Evolutionary conservation across 1,139 yeast genomes (phyloP), one percentile per base, ranked within the genome.

Genomic region (Blastobotrys serpentis): DNA sequence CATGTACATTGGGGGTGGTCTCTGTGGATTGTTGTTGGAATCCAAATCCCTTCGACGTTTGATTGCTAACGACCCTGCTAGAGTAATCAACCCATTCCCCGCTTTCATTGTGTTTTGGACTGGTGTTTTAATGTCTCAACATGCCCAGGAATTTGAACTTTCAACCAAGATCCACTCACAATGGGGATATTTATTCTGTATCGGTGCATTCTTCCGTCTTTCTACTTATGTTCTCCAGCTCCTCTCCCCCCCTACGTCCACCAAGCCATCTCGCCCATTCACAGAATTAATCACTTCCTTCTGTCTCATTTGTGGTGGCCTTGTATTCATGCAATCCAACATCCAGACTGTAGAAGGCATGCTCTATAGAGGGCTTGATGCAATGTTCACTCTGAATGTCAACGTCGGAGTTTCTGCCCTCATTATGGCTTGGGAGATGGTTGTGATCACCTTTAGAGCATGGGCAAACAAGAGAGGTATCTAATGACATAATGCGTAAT

Each of bases 41-140:
- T 64, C 77, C 16, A 76, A 76, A 52, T 67, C 83, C 49, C 69
- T 71, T 21, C 63, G 66, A 29, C 50, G 57, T 11, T 49, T 63
- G 18, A 48, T 65, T 25, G 46, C 55, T 43, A 14, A 18, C 18
- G 42, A n/a, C 10, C 37, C 34, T 13, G 39, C 18, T n/a, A 32
- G 23, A 8, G 65, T 72, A 5, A 56, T 67, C 56, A 92, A 92
- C 64, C 97, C 97, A 17, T 87, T 92, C 78, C 98, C 98, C 1
- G 80, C 88, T 1, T 77, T 92, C 56, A 88, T 95, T 8, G 86
- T 92, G 34, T 92, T 86, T 68, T 92, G 97, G 96, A 92, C 98
- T 0, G 98, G 98, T 21, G 75, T 84, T n/a, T 74, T 92, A 54
- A 92, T 92, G 98, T 88, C 97, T 1, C 87, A 84, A 66, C 98